phyloP scores from a whole-genome alignment of 192 early-diverging fungal species.

The Coemansia sp. region DNA sequence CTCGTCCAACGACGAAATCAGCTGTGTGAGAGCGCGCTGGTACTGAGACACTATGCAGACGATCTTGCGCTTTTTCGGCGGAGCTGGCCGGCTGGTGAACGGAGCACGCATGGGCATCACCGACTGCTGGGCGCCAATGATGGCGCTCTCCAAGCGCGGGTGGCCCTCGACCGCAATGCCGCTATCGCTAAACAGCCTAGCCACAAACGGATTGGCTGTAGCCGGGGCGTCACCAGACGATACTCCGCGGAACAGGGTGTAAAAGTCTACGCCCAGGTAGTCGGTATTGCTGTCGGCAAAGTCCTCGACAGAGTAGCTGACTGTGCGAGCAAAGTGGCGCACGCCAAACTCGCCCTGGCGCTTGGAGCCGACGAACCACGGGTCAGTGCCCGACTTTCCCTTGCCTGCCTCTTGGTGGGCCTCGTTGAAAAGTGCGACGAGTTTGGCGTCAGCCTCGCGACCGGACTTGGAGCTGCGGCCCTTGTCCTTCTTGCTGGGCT shows the following conservation, averaged over 20 bases:
- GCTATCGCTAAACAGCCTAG: constrained; percentile 74
- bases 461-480: constrained; percentile 36
- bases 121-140: constrained; percentile 78
- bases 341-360: constrained; percentile 69
- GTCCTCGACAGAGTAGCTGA: constrained; percentile 60
- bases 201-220: constrained; percentile 73
- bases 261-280: constrained; percentile 79
- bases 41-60: constrained; percentile 66
- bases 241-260: constrained; percentile 79
- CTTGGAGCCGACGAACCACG: constrained; percentile 38
- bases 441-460: constrained; percentile 42
- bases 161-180: constrained; percentile 78
- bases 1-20: constrained; percentile 72
- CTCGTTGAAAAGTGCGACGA: constrained; percentile 44
- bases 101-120: constrained; percentile 71
- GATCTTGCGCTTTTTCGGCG: constrained; percentile 59
- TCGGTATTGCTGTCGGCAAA: constrained; percentile 83
- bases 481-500: constrained; percentile 53
- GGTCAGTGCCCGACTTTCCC: constrained; percentile 22
- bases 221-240: constrained; percentile 45
- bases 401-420: constrained; percentile 27
- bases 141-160: constrained; percentile 76
- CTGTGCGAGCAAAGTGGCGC: constrained; percentile 77
- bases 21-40: constrained; percentile 68
- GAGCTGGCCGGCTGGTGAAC: constrained; percentile 29